Evolutionary conservation across 495 filamentous ascomycete species (phyloP).

Genomic region (Xylaria castorea): DNA sequence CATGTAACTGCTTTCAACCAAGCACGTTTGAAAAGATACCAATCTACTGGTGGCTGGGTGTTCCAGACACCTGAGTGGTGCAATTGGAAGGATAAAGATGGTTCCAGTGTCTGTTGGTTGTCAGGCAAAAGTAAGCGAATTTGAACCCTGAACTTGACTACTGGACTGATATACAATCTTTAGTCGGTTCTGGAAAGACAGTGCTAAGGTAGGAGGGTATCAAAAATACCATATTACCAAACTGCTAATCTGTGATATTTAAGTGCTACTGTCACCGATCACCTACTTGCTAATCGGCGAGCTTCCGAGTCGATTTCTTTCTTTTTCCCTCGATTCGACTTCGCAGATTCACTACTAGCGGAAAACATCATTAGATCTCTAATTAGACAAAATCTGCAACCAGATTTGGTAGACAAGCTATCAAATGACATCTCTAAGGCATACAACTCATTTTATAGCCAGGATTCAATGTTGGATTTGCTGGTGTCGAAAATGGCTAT

Average conservation of each 20-base stretch:
- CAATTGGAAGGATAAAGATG: not conserved
- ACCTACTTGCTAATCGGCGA: not conserved
- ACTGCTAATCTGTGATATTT: not conserved
- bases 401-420: not conserved
- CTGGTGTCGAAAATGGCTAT: not conserved
- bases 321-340: conserved; percentile 1
- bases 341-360: not conserved
- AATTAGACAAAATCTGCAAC: conserved; percentile 1
- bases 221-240: not conserved
- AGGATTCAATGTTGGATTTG: not conserved
- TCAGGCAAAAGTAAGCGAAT: not conserved
- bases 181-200: conserved; percentile 4
- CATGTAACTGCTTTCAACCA: not conserved
- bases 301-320: conserved; percentile 4
- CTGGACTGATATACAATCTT: not conserved
- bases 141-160: not conserved
- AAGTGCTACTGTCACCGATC: conserved; percentile 4
- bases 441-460: not conserved
- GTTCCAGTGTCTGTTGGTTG: not conserved
- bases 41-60: not conserved
- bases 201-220: not conserved
- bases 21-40: conserved; percentile 2
- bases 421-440: not conserved
- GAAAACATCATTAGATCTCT: not conserved
- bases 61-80: conserved; percentile 3